Conservation (phyloP, 441 rosid species). For the Pelargonium myrrhifolium region DNA sequence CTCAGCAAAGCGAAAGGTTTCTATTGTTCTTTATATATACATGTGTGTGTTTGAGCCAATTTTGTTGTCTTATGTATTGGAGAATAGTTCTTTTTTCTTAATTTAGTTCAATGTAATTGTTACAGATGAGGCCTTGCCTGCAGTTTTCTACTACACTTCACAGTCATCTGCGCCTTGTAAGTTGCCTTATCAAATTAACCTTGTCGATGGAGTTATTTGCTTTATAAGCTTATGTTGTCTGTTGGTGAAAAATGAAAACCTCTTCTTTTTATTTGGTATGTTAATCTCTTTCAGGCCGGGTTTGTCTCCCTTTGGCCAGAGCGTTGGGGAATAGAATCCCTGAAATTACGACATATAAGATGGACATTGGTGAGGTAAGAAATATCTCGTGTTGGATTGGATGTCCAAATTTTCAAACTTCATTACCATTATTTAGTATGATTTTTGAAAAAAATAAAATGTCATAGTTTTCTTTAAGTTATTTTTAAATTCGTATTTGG, state of each 20-base stretch:
- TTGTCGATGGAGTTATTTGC: background rate
- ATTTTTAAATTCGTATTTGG: too few relatives aligned
- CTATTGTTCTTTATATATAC: background rate
- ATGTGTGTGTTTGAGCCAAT: background rate
- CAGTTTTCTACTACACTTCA: background rate
- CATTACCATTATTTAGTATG: too few relatives aligned
- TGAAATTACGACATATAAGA: background rate
- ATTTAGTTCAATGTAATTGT: background rate
- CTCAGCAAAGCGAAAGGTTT: slow-evolving; percentile 1
- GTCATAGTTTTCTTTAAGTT: too few relatives aligned
- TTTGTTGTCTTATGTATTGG: background rate
- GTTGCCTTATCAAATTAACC: background rate
- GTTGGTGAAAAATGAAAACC: background rate
- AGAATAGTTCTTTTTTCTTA: background rate
- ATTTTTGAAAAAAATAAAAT: too few relatives aligned
- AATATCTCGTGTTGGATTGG: too few relatives aligned
- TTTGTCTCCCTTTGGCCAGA: background rate
- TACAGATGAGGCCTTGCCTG: background rate
- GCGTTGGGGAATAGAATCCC: background rate
- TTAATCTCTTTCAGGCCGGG: background rate
- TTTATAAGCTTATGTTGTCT: background rate
- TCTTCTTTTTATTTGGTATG: background rate
- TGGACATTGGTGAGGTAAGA: background rate
- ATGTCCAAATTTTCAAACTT: too few relatives aligned
- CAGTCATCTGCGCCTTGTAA: background rate